phyloP scores from a whole-genome alignment of 2,329 filamentous ascomycete species.

The Aureobasidium lini region DNA sequence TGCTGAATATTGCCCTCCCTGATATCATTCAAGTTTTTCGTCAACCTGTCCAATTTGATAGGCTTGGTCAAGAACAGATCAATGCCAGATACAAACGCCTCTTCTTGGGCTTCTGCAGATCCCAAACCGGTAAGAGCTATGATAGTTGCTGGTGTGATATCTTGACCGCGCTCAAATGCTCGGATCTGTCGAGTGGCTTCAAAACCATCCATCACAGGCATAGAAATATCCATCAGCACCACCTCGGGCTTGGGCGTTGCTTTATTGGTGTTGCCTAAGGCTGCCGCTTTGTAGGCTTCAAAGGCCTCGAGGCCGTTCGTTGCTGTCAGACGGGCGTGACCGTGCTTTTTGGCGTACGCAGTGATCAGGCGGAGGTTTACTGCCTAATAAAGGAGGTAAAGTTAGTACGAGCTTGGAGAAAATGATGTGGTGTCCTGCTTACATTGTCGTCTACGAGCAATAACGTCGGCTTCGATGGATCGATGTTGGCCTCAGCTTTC shows the following conservation, averaged over 20 bases:
- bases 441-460: constrained; percentile 25
- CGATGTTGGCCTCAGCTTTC: neutral
- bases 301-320: constrained; percentile 40
- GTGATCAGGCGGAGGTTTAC: constrained; percentile 24
- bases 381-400: neutral
- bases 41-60: constrained; percentile 11
- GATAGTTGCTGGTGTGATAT: constrained; percentile 14
- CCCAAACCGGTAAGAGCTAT: constrained; percentile 25
- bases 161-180: constrained; percentile 6
- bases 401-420: neutral
- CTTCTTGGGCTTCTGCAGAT: constrained; percentile 20
- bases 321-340: constrained; percentile 33
- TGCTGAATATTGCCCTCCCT: neutral
- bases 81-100: constrained; percentile 22
- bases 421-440: constrained; percentile 1
- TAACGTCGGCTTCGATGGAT: constrained; percentile 18
- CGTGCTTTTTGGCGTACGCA: constrained; percentile 27
- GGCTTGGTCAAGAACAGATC: constrained; percentile 27
- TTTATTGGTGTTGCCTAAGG: neutral
- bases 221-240: constrained; percentile 26
- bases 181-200: constrained; percentile 15
- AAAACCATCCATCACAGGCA: constrained; percentile 22
- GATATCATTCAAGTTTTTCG: constrained; percentile 19
- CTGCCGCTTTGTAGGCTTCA: constrained; percentile 29
- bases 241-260: constrained; percentile 24